Percentiles rank a stretch among this genome's conserved stretches.
phyloP scores from a whole-genome alignment of 164 flowering plant species.

The Tetracentron sinense region DNA sequence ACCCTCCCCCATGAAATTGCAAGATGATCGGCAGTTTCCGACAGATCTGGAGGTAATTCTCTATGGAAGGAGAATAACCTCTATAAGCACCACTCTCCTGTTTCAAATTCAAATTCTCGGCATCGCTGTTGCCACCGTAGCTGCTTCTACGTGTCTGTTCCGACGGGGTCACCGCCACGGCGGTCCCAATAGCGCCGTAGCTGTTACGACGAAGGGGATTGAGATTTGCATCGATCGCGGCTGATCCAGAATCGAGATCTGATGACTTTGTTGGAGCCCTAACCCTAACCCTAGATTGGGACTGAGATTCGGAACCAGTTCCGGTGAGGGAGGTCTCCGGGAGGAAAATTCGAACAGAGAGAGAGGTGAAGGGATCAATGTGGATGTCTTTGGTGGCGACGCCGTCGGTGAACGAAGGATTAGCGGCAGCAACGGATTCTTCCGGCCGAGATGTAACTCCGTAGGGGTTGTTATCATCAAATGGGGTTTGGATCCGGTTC shows the following conservation, averaged over 20 bases:
- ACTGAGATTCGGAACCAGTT: conserved; percentile 10
- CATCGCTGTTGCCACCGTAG: conserved; percentile 15
- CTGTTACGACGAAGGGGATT: conserved; percentile 37
- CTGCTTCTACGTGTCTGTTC: conserved; percentile 22
- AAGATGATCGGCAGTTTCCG: conserved; percentile 62
- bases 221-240: conserved; percentile 1
- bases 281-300: conserved; percentile 13
- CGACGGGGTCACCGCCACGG: neutral
- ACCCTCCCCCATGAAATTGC: conserved; percentile 88
- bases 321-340: conserved; percentile 44
- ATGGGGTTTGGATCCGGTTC: conserved; percentile 44
- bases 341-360: conserved; percentile 57
- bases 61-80: conserved; percentile 46
- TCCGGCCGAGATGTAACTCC: conserved; percentile 86
- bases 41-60: neutral
- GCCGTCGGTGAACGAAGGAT: conserved; percentile 81
- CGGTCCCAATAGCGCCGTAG: conserved; percentile 24
- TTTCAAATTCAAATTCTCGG: conserved; percentile 26
- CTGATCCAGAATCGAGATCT: conserved; percentile 10
- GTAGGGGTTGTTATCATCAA: conserved; percentile 40
- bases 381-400: conserved; percentile 95
- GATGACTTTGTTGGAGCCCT: neutral
- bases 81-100: conserved; percentile 37
- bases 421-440: conserved; percentile 63
- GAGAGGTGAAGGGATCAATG: conserved; percentile 58